Evolutionary conservation across 495 filamentous ascomycete species (phyloP), one percentile per base, ranked within the genome.

Genomic region (Pseudoneurospora amorphoporcata): DNA sequence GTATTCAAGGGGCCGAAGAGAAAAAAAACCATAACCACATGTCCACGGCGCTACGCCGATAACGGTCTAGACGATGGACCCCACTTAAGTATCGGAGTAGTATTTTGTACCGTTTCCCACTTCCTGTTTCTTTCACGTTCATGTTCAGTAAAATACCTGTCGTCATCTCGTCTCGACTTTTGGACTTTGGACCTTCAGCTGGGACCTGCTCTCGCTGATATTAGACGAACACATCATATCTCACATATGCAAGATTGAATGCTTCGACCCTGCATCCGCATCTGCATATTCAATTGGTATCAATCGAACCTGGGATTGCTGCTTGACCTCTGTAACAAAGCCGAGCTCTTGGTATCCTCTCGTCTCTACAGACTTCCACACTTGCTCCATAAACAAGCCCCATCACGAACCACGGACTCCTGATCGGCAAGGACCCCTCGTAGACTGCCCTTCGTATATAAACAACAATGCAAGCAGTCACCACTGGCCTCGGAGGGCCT

Each of bases 391-490:
- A 53, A 53, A 42, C 32, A 19, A 35, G 29, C 41, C 32, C 29
- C 70, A 23, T n/a, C 7, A 37, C 53, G 5, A 61, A 61, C 12
- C 12, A 16, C 47, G 53, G 23, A 61, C 53, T 23, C 53, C 53
- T 53, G 19, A 53, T 53, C 45, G 5, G 53, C 12, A 61, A 61
- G 53, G 32, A 61, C 23, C 53, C 53, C 23, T 47, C 53, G 19
- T 61, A 23, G 53, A 23, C 53, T 32, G 12, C 10, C 23, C 23
- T 47, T 32, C 23, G 12, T 61, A 61, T 16, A 61, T 61, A 61
- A 32, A 16, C 53, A 40, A 73, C 41, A 29, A 75, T 75, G 73
- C 65, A 75, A 71, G 73, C 73, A 35, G 73, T 69, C 53, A 75
- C n/a, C 23, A 68, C 19, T 42, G 39, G 71, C 68, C 38, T n/a